Base-by-base conservation (phyloP, 306 rosid species). In the Prunus campanulata region DNA sequence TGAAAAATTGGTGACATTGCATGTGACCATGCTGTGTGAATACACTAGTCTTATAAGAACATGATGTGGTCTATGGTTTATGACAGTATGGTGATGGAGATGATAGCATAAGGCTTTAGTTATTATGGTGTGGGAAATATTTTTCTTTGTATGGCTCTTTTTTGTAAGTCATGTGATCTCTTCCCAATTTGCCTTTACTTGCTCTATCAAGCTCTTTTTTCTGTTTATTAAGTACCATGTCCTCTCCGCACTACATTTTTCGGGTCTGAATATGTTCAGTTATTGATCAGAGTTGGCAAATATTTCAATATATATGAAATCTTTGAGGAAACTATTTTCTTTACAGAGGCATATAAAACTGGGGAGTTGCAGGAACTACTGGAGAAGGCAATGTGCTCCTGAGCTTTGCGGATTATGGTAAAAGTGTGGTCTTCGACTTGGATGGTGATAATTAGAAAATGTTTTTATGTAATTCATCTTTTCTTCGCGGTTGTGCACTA, bases 311-410 rank as follows among this genome's bases (percentile, higher is more conserved):
- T 29, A 15, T 15, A 49, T 13, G 39, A n/a, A n/a, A 71, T 27
- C 3, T 25, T 49, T 76, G 55, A 63, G 6, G 51, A 64, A 55
- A 8, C 57, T 56, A 16, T 51, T 24, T 74, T 56, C 51, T 57
- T 72, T 80, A 29, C 91, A 95, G 97, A 95, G 66, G 97, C 97
- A 82, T 95, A 89, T 83, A 82, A 92, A 82, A 92, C 80, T 0
- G 97, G 98, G 19, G 82, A 92, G 80, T 80, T 95, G 85, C 97
- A 90, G 81, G 97, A 95, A 83, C 49, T 67, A 79, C 71, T 95
- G 88, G 97, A 92, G 89, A 95, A 87, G 92, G 90, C 91, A 27
- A 84, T 90, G 90, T 90, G 93, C 78, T 87, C 97, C 1, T 94
- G 89, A 76, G 74, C 77, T 30, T 74, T 55, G 32, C 19, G 5